Percentiles rank a stretch among this genome's conserved stretches.
Evolutionary conservation across 148 eudicot species (phyloP).

Genomic region (Vaccinium corymbosum): DNA sequence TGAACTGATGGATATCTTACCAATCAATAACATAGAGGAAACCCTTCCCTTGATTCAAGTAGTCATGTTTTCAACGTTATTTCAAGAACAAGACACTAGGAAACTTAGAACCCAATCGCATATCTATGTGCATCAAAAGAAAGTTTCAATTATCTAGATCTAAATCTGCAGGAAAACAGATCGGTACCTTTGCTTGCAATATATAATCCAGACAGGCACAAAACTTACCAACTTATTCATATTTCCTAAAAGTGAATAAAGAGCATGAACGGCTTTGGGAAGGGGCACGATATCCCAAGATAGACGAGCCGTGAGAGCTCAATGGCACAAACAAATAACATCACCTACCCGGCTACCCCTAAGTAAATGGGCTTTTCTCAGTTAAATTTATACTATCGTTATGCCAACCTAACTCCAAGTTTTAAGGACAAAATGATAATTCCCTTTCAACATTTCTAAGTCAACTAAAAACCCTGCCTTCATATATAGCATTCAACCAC

Average conservation of each 20-base stretch:
- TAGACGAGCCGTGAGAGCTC: neutral
- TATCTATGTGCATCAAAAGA: neutral
- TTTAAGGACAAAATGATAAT: neutral
- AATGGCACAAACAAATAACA: neutral
- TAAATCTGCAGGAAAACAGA: neutral
- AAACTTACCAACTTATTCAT: neutral
- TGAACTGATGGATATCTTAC: neutral
- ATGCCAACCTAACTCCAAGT: neutral
- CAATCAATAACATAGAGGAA: neutral
- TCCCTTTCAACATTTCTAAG: neutral
- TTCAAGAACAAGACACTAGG: neutral
- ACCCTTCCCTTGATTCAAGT: neutral
- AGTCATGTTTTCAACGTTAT: neutral
- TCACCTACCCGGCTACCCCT: neutral
- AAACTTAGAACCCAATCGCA: neutral
- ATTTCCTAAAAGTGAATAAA: neutral
- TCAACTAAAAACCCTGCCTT: neutral
- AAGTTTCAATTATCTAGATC: neutral
- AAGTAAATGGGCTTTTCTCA: neutral
- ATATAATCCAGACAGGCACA: neutral
- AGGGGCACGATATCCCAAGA: neutral
- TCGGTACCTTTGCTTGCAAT: neutral
- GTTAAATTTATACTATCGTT: neutral
- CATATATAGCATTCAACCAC: neutral
- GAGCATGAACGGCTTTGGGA: neutral